Conservation (phyloP, 805 yeast genomes). For the Torulaspora franciscae region DNA sequence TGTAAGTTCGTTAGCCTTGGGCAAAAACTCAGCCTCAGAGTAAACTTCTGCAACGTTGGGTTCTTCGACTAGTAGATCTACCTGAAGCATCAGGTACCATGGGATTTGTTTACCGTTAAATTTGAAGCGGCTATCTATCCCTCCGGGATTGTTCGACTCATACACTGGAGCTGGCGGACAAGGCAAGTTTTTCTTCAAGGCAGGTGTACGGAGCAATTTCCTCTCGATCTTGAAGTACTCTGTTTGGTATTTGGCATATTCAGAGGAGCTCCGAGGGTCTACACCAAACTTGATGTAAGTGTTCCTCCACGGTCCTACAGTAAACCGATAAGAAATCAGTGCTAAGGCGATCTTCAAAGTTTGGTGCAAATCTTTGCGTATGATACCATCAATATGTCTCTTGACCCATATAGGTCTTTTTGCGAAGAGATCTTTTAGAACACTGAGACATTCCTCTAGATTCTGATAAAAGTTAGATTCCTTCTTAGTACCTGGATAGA, state of each 20-base stretch:
- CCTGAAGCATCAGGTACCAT: constrained; percentile 62
- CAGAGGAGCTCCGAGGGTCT: constrained; percentile 58
- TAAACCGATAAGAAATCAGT: constrained; percentile 71
- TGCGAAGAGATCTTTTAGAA: constrained; percentile 47
- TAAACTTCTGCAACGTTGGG: constrained; percentile 49
- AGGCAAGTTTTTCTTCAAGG: constrained; percentile 31
- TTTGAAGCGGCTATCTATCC: constrained; percentile 45
- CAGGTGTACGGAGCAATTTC: constrained; percentile 24
- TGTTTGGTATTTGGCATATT: constrained; percentile 67
- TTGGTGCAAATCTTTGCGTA: constrained; percentile 41
- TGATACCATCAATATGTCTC: constrained; percentile 55
- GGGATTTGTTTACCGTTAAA: constrained; percentile 75
- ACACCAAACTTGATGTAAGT: constrained; percentile 73
- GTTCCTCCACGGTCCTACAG: constrained; percentile 94
- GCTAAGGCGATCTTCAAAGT: constrained; percentile 74
- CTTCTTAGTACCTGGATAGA: constrained; percentile 35
- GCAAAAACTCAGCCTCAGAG: constrained; percentile 48
- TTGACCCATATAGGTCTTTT: constrained; percentile 83
- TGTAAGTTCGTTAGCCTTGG: constrained; percentile 36
- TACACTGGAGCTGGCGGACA: constrained; percentile 32
- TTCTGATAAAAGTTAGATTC: constrained; percentile 33
- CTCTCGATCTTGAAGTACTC: constrained; percentile 60
- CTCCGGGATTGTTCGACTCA: constrained; percentile 33
- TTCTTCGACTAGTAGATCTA: constrained; percentile 69
- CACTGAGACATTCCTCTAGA: constrained; percentile 28